Evolutionary conservation across 2,329 filamentous ascomycete species (phyloP).

Genomic region (Beauveria scarabaeidicola): DNA sequence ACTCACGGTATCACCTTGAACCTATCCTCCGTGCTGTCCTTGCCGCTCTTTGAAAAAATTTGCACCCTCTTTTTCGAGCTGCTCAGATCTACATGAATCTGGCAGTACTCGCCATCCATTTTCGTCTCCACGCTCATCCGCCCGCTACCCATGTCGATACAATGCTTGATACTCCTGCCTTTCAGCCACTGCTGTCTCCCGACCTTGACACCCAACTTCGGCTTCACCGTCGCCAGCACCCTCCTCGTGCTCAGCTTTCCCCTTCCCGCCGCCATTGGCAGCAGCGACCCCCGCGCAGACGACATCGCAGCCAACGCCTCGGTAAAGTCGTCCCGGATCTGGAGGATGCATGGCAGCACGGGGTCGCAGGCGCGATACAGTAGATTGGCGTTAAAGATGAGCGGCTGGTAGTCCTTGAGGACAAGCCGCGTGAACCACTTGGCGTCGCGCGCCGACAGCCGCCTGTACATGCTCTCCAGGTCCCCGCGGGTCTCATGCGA

Average conservation of each 20-base stretch:
- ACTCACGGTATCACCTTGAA: constrained; percentile 46
- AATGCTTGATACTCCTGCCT: constrained; percentile 65
- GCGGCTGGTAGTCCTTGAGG: constrained; percentile 64
- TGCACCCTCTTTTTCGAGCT: constrained; percentile 50
- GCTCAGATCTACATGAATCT: constrained; percentile 69
- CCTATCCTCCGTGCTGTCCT: constrained; percentile 73
- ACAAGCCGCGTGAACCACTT: constrained; percentile 84
- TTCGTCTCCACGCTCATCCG: constrained; percentile 71
- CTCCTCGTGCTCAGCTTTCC: constrained; percentile 12
- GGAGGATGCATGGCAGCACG: constrained; percentile 59
- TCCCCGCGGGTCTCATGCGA: constrained; percentile 29
- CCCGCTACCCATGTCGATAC: constrained; percentile 52
- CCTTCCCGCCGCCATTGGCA: constrained; percentile 11
- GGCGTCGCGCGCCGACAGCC: constrained; percentile 57
- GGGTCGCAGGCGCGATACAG: constrained; percentile 58
- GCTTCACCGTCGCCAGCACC: constrained; percentile 33
- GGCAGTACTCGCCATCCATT: constrained; percentile 84
- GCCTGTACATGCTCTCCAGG: constrained; percentile 49
- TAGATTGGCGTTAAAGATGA: constrained; percentile 48
- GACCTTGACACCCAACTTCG: constrained; percentile 53
- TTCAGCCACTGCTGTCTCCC: constrained; percentile 57
- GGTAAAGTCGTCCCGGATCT: constrained; percentile 60
- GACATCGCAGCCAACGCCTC: constrained; percentile 49
- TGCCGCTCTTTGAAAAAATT: constrained; percentile 89
- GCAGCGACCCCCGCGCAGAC: constrained; percentile 14